phyloP scores from a whole-genome alignment of 352 stramenopile genomes.

The Pythium biforme region DNA sequence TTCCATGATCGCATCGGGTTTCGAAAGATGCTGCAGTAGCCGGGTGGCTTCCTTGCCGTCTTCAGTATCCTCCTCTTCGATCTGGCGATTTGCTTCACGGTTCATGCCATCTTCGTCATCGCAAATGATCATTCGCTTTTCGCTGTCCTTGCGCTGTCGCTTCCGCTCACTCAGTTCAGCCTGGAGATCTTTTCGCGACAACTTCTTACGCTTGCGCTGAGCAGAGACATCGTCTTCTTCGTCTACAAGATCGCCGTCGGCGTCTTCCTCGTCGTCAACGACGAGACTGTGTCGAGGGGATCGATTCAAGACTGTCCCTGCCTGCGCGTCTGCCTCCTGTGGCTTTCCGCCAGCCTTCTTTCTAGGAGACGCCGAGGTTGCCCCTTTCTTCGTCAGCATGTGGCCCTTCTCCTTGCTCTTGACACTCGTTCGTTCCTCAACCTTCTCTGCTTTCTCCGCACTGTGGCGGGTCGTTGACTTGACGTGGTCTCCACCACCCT shows the following conservation, averaged over 20 bases:
- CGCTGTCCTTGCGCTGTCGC: slow-evolving; percentile 35
- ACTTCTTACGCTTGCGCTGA: slow-evolving; percentile 25
- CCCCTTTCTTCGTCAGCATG: slow-evolving; percentile 24
- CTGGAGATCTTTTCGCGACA: slow-evolving; percentile 46
- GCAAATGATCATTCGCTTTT: slow-evolving; percentile 81
- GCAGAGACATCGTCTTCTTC: slow-evolving; percentile 1
- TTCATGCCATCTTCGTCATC: slow-evolving; percentile 67
- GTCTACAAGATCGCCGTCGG: slow-evolving; percentile 15
- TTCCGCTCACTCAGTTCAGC: slow-evolving; percentile 26
- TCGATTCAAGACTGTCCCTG: neutral
- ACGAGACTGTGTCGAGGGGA: slow-evolving; percentile 14
- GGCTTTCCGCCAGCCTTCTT: slow-evolving; percentile 25
- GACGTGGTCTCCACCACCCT: neutral
- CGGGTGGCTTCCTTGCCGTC: slow-evolving; percentile 74
- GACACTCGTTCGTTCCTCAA: slow-evolving; percentile 13
- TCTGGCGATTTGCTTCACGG: slow-evolving; percentile 26
- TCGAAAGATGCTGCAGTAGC: slow-evolving; percentile 63
- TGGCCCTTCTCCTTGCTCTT: slow-evolving; percentile 13
- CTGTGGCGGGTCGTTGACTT: slow-evolving; percentile 12
- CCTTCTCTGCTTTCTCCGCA: slow-evolving; percentile 19
- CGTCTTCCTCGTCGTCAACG: slow-evolving; percentile 30
- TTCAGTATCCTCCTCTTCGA: slow-evolving; percentile 64
- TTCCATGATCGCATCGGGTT: slow-evolving; percentile 85
- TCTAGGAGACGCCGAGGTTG: slow-evolving; percentile 8
- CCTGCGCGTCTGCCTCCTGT: neutral